Evolutionary conservation across 768 basidiomycete species (phyloP).

Genomic region (Guyanaporus albipodus): DNA sequence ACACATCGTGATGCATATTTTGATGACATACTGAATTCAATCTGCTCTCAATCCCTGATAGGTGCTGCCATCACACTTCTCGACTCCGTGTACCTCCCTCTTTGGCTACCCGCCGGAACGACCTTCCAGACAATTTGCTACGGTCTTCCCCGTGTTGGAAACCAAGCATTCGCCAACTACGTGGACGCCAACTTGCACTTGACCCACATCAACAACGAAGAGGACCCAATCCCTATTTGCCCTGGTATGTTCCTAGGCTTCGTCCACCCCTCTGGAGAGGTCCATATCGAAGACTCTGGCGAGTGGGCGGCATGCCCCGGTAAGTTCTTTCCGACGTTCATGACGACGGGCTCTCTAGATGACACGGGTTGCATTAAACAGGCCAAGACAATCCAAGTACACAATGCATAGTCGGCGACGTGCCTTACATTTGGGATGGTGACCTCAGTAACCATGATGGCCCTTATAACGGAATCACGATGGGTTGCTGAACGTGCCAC

Average conservation of each 20-base stretch:
- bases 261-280: constrained; percentile 39
- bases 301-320: constrained; percentile 56
- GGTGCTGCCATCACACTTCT: constrained; percentile 38
- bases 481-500: constrained; percentile 24
- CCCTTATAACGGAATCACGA: constrained; percentile 29
- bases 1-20: background rate
- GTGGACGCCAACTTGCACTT: constrained; percentile 44
- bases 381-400: constrained; percentile 56
- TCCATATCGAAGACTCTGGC: constrained; percentile 42
- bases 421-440: constrained; percentile 42
- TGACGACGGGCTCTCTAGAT: background rate
- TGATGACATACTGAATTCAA: background rate
- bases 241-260: constrained; percentile 38
- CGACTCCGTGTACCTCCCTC: constrained; percentile 38
- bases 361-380: background rate
- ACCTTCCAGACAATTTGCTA: constrained; percentile 32
- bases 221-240: constrained; percentile 37
- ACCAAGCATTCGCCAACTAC: constrained; percentile 56
- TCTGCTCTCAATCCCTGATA: background rate
- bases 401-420: constrained; percentile 23
- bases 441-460: constrained; percentile 44
- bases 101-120: constrained; percentile 33
- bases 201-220: constrained; percentile 53
- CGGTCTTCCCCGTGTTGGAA: constrained; percentile 45
- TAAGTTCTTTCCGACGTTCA: constrained; percentile 4